Conservation (phyloP, 345 rosid genomes). For the Pelargonium nanum region DNA sequence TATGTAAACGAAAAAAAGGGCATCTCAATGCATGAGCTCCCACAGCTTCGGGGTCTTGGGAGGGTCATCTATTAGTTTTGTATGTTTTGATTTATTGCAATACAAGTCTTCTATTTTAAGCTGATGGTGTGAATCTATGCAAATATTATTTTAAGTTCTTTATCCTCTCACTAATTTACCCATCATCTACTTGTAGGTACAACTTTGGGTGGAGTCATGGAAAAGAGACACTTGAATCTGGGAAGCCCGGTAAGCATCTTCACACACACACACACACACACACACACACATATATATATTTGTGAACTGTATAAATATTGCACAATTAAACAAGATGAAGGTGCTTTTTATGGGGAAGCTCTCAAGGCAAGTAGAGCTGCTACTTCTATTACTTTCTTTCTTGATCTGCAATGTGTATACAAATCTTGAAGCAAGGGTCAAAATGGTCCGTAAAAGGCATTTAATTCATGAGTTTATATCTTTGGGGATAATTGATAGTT, state of each 20-base stretch:
- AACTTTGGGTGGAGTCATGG: conserved; percentile 98
- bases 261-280: no score
- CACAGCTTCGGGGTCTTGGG: no score
- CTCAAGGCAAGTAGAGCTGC: background rate
- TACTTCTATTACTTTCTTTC: background rate
- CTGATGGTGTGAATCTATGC: background rate
- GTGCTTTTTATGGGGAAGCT: background rate
- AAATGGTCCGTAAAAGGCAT: no score
- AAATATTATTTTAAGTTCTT: background rate
- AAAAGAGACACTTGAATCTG: conserved; percentile 88
- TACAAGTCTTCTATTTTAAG: background rate
- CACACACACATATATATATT: no score
- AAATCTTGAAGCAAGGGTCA: background rate
- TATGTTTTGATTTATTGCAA: background rate
- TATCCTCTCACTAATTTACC: background rate
- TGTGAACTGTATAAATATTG: background rate
- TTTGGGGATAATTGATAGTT: background rate
- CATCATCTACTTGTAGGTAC: conserved; percentile 36
- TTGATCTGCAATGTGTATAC: background rate
- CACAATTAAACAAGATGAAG: background rate
- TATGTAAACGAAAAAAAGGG: no score
- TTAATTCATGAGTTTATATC: background rate
- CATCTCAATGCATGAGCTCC: no score
- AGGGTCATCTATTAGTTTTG: no score
- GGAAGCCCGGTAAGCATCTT: conserved; percentile 53